phyloP scores from a whole-genome alignment of 1,284 basidiomycete genomes.

The Cryptococcus neoformans region DNA sequence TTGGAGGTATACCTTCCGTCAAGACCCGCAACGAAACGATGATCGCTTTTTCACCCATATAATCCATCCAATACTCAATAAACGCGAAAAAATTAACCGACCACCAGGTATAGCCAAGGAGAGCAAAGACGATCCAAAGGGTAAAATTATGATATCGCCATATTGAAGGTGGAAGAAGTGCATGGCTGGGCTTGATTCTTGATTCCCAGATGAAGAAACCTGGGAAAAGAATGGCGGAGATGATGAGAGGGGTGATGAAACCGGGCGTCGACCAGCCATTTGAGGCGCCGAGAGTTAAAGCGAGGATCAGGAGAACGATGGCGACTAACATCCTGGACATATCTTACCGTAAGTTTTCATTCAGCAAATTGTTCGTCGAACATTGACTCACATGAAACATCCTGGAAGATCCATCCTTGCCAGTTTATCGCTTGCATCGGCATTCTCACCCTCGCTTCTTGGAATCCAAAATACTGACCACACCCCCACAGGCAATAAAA shows the following conservation, averaged over 20 bases:
- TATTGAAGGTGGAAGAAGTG: conserved; percentile 34
- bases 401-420: conserved; percentile 28
- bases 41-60: conserved; percentile 12
- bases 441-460: conserved; percentile 11
- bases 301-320: conserved; percentile 27
- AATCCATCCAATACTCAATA: conserved; percentile 13
- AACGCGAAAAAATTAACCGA: conserved; percentile 5
- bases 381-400: conserved; percentile 13
- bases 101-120: conserved; percentile 39
- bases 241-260: conserved; percentile 32
- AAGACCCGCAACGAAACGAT: conserved; percentile 19
- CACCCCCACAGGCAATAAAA: conserved; percentile 13
- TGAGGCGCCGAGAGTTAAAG: conserved; percentile 31
- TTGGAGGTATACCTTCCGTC: conserved; percentile 8
- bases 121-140: conserved; percentile 33
- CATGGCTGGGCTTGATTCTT: conserved; percentile 27
- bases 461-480: conserved; percentile 21
- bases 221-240: conserved; percentile 24
- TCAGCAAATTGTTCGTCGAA: background rate
- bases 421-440: conserved; percentile 14
- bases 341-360: background rate
- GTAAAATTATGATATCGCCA: conserved; percentile 45
- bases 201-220: conserved; percentile 32
- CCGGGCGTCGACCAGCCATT: conserved; percentile 22
- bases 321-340: conserved; percentile 21